Evolutionary conservation across 1,139 yeast genomes (phyloP), one percentile per base, ranked within the genome.

Genomic region (Candida sp.): DNA sequence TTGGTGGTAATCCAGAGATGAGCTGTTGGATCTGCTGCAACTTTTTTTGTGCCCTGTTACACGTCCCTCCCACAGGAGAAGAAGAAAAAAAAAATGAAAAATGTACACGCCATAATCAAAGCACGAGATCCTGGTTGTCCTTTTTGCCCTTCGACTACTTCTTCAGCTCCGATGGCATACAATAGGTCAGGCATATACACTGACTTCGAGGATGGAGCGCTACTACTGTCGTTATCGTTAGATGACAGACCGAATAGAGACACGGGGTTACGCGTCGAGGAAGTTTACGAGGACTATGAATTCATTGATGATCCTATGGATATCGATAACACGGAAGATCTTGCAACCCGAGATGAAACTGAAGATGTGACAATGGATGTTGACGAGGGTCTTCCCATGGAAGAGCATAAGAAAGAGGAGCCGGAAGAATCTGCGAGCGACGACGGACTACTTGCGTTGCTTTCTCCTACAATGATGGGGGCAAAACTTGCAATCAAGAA

Each of bases 401-500:
- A 28, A 6, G 8, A 6, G 31, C 5, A 28, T 28, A 8, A 8
- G 31, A 28, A 8, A 6, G 31, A 6, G 7, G 31, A 28, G 31
- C 7, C 5, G 31, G 31, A 28, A 26, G 42, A 38, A 26, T 5
- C 42, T 25, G 23, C 6, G 31, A 38, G 27, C 6, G 51, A 52
- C 7, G 50, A 44, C 9, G 53, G 57, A 28, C 46, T 52, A 33
- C 50, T 57, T 25, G 49, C 59, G 7, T 44, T 66, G 42, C 53
- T 63, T 38, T 73, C 76, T 35, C 80, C 80, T 4, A 75, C 80
- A 1, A 61, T 59, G 41, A 55, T 73, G 11, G 80, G 80, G 0
- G 78, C 78, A n/a, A 66, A 67, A 53, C 58, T 71, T 49, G 80
- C 80, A 1, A 53, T 72, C 44, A 60, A 65, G 27, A 63, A 59